Conservation (phyloP, 1,284 basidiomycete species). For the Apiotrichum mycotoxinovorans region DNA sequence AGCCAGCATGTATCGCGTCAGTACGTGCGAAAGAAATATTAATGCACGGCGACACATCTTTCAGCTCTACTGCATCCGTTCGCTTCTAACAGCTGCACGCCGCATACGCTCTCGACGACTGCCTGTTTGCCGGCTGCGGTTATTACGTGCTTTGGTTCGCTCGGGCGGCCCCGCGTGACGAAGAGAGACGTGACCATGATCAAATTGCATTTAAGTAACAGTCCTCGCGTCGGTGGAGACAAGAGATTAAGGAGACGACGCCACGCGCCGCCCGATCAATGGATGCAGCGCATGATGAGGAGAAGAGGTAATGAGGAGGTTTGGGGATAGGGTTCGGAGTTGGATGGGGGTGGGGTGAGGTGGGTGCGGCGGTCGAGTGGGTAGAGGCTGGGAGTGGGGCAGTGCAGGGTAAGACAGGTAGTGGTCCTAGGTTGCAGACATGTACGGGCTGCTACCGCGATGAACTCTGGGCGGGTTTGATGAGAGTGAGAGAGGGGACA, state of each 20-base stretch:
- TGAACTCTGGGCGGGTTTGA: too few relatives aligned
- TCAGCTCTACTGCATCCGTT: too few relatives aligned
- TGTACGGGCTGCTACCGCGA: neutral
- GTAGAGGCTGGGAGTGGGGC: neutral
- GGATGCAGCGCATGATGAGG: constrained; percentile 2
- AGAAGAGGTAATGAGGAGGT: neutral
- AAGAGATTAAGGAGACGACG: constrained; percentile 6
- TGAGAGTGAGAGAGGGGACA: neutral
- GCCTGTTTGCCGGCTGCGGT: too few relatives aligned
- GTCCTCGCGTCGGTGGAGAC: constrained; percentile 2
- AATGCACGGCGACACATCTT: too few relatives aligned
- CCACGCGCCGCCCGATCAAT: neutral
- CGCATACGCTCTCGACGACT: too few relatives aligned
- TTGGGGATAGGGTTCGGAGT: neutral
- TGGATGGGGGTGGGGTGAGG: neutral
- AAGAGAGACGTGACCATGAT: neutral
- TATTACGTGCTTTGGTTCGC: too few relatives aligned
- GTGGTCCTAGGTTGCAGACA: neutral
- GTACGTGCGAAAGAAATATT: too few relatives aligned
- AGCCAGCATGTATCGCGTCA: too few relatives aligned
- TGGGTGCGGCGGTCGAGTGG: neutral
- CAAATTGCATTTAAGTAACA: constrained; percentile 10
- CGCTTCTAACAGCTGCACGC: too few relatives aligned
- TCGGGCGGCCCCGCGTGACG: too few relatives aligned
- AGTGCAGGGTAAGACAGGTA: too few relatives aligned